These are phyloP conservation scores for Myochromella boudieri DNA, from an alignment of 768 basidiomycete genomes.

Conservation along the genomic window DNA sequence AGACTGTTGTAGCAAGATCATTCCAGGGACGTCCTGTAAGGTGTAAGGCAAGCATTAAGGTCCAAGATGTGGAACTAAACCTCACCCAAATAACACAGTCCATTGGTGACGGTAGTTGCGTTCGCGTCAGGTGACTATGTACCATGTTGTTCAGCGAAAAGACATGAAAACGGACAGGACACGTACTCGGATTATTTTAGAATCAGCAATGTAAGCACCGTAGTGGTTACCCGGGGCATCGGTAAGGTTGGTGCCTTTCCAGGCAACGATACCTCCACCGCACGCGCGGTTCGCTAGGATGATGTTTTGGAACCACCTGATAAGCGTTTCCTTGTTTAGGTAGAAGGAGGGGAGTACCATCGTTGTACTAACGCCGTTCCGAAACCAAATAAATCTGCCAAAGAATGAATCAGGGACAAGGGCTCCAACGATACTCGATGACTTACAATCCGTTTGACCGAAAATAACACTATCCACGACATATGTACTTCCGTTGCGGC, in stretches of 20 bases:
- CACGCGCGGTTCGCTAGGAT: conserved; percentile 62
- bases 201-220: conserved; percentile 56
- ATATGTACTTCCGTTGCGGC: conserved; percentile 56
- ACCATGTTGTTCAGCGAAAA: background rate
- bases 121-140: conserved; percentile 60
- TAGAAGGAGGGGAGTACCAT: background rate
- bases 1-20: conserved; percentile 53
- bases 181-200: conserved; percentile 54
- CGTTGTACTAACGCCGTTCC: conserved; percentile 48
- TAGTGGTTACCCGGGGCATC: conserved; percentile 50
- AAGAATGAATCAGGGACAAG: background rate
- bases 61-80: background rate
- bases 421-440: background rate
- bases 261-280: conserved; percentile 65
- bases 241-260: conserved; percentile 58
- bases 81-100: conserved; percentile 51
- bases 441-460: conserved; percentile 64
- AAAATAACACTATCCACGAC: conserved; percentile 61
- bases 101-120: conserved; percentile 40
- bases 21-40: conserved; percentile 59
- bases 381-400: conserved; percentile 56
- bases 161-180: background rate
- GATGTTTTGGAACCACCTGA: conserved; percentile 60
- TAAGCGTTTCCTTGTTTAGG: background rate
- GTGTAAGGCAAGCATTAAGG: background rate